A percentile compares a stretch with the other conserved stretches of the same genome.
Evolutionary conservation across 2,329 filamentous ascomycete genomes (phyloP).

Genomic region (Apiospora rasikravindrae): DNA sequence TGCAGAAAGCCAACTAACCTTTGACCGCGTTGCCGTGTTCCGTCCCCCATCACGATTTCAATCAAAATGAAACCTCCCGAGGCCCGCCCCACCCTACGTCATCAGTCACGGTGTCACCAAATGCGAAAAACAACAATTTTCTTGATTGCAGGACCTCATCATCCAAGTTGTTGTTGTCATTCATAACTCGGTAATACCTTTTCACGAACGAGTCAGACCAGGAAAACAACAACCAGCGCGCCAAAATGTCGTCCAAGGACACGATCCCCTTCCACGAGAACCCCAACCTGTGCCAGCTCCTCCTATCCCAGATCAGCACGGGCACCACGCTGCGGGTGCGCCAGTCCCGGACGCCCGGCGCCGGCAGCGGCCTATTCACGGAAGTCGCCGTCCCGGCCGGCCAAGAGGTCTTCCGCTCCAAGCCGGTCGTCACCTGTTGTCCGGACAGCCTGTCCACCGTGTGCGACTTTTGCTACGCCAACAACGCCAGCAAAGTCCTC

Average conservation of each 20-base stretch:
- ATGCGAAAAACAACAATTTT: not conserved
- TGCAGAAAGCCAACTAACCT: too few relatives aligned
- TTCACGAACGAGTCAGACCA: not conserved
- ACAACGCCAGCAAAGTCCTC: not conserved
- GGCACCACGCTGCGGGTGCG: not conserved
- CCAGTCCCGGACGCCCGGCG: conserved; percentile 9
- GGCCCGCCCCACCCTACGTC: not conserved
- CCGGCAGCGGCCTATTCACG: conserved; percentile 15
- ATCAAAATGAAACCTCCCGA: not conserved
- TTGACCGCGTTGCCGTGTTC: too few relatives aligned
- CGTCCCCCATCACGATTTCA: not conserved
- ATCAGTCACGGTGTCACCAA: not conserved
- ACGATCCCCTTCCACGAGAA: conserved; percentile 6
- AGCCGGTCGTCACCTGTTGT: conserved; percentile 4
- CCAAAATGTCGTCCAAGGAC: not conserved
- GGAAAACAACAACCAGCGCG: not conserved
- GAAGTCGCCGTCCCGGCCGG: not conserved
- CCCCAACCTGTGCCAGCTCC: not conserved
- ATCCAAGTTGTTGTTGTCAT: not conserved
- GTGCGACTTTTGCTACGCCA: conserved; percentile 20
- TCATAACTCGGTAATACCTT: not conserved
- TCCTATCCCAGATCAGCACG: conserved; percentile 16
- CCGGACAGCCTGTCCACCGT: conserved; percentile 16
- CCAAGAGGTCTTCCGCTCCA: conserved; percentile 15
- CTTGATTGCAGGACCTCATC: not conserved